These are phyloP conservation scores for Entoloma clypeatum DNA, from an alignment of 1,284 basidiomycete species.

Conservation along the genomic window DNA sequence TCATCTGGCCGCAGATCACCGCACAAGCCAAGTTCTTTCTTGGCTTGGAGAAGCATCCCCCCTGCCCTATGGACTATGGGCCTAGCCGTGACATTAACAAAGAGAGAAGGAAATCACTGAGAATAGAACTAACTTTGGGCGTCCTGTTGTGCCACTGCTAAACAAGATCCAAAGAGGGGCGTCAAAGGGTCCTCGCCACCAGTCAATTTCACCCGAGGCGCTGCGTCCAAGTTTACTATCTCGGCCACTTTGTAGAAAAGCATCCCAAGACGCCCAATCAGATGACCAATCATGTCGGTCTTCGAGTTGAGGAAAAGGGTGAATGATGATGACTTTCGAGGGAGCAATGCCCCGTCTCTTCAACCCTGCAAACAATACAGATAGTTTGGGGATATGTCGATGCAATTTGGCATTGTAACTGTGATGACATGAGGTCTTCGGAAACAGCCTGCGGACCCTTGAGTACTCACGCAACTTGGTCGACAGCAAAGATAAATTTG, in stretches of 20 bases:
- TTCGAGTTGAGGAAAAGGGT: slow-evolving; percentile 34
- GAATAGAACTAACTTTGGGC: slow-evolving; percentile 46
- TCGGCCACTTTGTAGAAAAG: slow-evolving; percentile 47
- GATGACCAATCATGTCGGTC: slow-evolving; percentile 38
- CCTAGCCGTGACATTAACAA: slow-evolving; percentile 34
- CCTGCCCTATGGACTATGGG: slow-evolving; percentile 84
- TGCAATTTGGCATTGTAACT: slow-evolving; percentile 74
- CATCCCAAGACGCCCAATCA: slow-evolving; percentile 56
- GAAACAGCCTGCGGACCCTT: slow-evolving; percentile 6
- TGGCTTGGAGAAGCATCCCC: slow-evolving; percentile 81
- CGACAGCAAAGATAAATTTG: slow-evolving; percentile 68
- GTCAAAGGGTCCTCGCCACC: slow-evolving; percentile 67
- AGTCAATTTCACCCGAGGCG: slow-evolving; percentile 51
- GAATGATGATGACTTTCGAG: slow-evolving; percentile 60
- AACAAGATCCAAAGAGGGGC: slow-evolving; percentile 88
- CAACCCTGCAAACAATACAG: slow-evolving; percentile 51
- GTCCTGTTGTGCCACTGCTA: slow-evolving; percentile 81
- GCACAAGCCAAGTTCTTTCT: slow-evolving; percentile 80
- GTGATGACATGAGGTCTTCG: slow-evolving; percentile 8
- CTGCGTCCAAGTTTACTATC: slow-evolving; percentile 44
- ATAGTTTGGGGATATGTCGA: slow-evolving; percentile 65
- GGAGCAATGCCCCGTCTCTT: slow-evolving; percentile 32
- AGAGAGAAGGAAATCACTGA: slow-evolving; percentile 8
- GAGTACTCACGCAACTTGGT: slow-evolving; percentile 58
- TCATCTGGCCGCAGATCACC: slow-evolving; percentile 68